Base-by-base conservation (phyloP, 2,329 filamentous ascomycete species). In the Colletotrichum cuscutae region DNA sequence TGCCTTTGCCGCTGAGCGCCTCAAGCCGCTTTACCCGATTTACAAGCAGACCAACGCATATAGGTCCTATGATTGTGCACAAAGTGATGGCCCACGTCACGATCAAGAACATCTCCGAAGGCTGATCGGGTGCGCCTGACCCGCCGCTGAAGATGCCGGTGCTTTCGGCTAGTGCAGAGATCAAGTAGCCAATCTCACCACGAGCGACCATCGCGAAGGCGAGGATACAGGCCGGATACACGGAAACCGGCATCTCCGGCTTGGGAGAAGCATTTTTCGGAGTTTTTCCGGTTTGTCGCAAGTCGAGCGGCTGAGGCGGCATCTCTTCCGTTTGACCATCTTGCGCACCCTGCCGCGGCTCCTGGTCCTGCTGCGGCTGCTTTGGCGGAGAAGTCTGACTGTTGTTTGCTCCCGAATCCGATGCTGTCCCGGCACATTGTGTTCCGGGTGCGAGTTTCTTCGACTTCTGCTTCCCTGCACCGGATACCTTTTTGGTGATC, bases 131-230 rank as follows among this genome's bases (percentile, higher is more conserved):
- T 69, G n/a, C 59, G 7, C 19, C 71, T 15, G 57, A 49, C 4
- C 60, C 56, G 12, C 71, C 65, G 0, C 71, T 66, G 52, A 88
- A 88, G 15, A 87, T 80, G 0, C 84, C 83, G 1, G 85, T 83
- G 58, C 83, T 86, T 76, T 94, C 87, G 0, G 92, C 92, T 0
- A 95, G 80, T 0, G 91, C 90, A 1, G 91, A 91, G 73, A 97
- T 94, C 56, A 96, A 80, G 74, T 95, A 95, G 0, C 93, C 93
- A 42, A 96, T 94, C 79, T 97, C 94, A 0, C 94, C 93, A n/a
- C 93, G 86, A 0, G 93, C 90, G 0, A 93, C 89, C 93, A 96
- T 96, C 3, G 85, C 87, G 22, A 88, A 84, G 0, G 91, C 91
- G 0, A 95, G 82, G 3, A 95, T 90, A 0, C 88, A 85, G 0